Base-by-base conservation (phyloP, 140 eudicot genomes). In the Ambrosia hybrid region DNA sequence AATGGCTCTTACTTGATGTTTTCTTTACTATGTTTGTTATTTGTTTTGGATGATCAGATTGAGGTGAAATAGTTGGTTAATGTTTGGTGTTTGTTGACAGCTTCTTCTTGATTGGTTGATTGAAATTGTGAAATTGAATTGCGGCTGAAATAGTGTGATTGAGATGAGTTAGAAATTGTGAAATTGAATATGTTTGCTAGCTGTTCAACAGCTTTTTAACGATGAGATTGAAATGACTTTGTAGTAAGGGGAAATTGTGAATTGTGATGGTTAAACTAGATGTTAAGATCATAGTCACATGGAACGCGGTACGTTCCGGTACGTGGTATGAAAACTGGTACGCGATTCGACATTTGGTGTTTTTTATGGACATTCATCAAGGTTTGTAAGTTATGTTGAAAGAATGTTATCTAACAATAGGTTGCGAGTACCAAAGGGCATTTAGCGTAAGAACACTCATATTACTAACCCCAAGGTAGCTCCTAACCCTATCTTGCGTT, bases 391-490 rank as follows among this genome's bases (percentile, higher is more conserved):
- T 8, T 41, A 41, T 41, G 48, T 48, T 48, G 52, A 48, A 48
- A 48, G n/a, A 48, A 48, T 1, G 53, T 48, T 48, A 9, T 9
- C 1, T 48, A 48, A 9, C 53, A 48, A 48, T 48, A 48, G 53
- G 53, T 13, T 48, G 34, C 33, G 2, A 5, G 26, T 63, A 16
- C 46, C 46, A 41, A 41, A 41, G 46, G 46, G 9, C 46, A 41
- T 41, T 41, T 41, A 41, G 46, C 95, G 92, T 34, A 90, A 85
- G 85, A 90, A 90, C 65, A 76, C 84, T 14, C 88, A 88, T 58
- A 73, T 88, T 62, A 82, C 86, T 11, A 84, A 90, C 85, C 89
- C 97, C 70, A 85, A 88, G 97, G 97, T 90, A 74, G 3, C 57
- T 12, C 6, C 48, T 10, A 34, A 5, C 30, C 57, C 37, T 6